These are phyloP conservation scores for Haemoproteus tartakovskyi DNA, from an alignment of 169 alveolate genomes.

Conservation along the genomic window DNA sequence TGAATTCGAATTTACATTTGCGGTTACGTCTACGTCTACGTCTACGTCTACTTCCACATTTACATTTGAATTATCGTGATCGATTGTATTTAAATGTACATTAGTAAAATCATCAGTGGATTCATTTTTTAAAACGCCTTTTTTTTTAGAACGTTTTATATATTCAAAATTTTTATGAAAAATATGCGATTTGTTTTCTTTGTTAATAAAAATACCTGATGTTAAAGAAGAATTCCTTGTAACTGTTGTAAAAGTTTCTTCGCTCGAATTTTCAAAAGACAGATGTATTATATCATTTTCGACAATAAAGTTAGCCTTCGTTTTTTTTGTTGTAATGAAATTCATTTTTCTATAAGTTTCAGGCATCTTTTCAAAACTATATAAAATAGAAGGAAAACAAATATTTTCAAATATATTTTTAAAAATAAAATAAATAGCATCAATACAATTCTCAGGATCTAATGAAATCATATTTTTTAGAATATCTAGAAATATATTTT, in stretches of 20 bases:
- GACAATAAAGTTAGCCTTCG: conserved; percentile 20
- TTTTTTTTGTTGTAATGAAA: conserved; percentile 28
- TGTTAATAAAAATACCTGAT: conserved; percentile 1
- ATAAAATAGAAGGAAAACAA: conserved; percentile 51
- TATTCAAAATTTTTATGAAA: not conserved
- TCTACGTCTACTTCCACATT: no score
- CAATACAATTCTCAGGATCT: conserved; percentile 14
- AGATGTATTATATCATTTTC: conserved; percentile 56
- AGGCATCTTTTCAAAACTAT: conserved; percentile 23
- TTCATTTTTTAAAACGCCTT: no score
- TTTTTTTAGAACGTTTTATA: no score
- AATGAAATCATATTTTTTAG: conserved; percentile 9
- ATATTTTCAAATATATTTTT: conserved; percentile 21
- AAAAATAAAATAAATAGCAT: conserved; percentile 19
- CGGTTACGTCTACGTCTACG: no score
- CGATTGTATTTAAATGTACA: no score
- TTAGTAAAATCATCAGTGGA: no score
- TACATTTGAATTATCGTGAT: no score
- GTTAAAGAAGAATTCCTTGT: conserved; percentile 58
- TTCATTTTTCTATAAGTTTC: conserved; percentile 15
- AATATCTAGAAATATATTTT: conserved; percentile 24
- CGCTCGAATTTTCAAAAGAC: conserved; percentile 60
- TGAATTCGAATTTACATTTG: no score
- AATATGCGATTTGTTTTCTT: not conserved
- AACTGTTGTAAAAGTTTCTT: conserved; percentile 58